phyloP scores from a whole-genome alignment of 208 protist species.

The Phytomonas serpens region DNA sequence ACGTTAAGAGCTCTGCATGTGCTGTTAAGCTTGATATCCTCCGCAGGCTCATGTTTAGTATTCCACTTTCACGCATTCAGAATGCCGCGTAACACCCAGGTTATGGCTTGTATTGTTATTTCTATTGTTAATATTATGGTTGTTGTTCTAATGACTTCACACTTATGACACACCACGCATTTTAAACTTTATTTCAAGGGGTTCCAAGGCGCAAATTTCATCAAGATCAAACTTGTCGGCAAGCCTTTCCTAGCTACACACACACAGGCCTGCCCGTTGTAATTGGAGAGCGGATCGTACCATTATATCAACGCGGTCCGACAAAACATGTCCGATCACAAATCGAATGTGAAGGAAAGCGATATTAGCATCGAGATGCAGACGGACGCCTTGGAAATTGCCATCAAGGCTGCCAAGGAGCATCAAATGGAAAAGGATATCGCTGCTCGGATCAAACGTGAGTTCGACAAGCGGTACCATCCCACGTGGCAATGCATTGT shows the following conservation, averaged over 20 bases:
- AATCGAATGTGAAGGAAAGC: constrained; percentile 87
- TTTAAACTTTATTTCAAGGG: not conserved
- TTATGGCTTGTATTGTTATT: not conserved
- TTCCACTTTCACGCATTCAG: not conserved
- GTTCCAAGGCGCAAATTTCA: not conserved
- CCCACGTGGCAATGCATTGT: constrained; percentile 99
- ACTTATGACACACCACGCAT: not conserved
- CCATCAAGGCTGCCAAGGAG: constrained; percentile 97
- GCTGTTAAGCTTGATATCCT: not conserved
- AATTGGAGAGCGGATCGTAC: not conserved
- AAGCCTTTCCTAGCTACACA: not conserved
- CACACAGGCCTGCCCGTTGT: not conserved
- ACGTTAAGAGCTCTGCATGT: not conserved
- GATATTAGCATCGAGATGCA: constrained; percentile 96
- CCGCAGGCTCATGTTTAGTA: not conserved
- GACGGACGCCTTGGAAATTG: constrained; percentile 97
- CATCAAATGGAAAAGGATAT: constrained; percentile 99
- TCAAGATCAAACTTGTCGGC: not conserved
- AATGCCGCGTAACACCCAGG: not conserved
- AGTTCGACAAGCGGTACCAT: constrained; percentile 98
- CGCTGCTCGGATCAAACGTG: constrained; percentile 99
- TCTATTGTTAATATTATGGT: no score
- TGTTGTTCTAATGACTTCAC: not conserved
- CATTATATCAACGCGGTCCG: not conserved
- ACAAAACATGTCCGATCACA: constrained; percentile 67